Evolutionary conservation across 78 protist species (phyloP).

Genomic region (Dictyostelium citrinum): DNA sequence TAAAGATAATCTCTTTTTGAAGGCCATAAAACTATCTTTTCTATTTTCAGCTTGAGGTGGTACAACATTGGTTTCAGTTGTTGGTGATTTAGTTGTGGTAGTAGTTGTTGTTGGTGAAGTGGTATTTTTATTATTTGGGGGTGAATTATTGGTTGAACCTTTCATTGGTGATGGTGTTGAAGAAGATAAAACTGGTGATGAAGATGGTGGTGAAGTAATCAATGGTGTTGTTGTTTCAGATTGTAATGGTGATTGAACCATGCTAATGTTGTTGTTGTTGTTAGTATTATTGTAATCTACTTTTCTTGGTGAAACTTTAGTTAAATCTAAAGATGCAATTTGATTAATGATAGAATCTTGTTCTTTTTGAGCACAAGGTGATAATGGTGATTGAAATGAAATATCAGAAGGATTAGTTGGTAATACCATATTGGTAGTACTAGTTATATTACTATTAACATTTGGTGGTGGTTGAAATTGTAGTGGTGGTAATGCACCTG

Average conservation of each 20-base stretch:
- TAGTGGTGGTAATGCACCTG: neutral
- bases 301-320: slow-evolving; percentile 9
- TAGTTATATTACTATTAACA: neutral
- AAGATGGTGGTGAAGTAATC: neutral
- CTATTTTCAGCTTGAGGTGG: slow-evolving; percentile 12
- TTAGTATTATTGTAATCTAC: neutral
- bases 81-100: neutral
- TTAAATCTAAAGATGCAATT: neutral
- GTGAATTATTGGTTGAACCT: neutral
- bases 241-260: neutral
- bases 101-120: neutral
- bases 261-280: neutral
- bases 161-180: neutral
- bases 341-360: neutral
- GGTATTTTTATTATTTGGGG: neutral
- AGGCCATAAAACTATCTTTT: slow-evolving; percentile 29
- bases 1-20: slow-evolving; percentile 49
- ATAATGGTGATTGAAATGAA: neutral
- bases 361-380: neutral
- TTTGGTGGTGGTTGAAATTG: neutral
- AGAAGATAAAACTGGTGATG: neutral
- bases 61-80: neutral
- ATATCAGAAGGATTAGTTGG: neutral
- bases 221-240: neutral
- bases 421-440: neutral